phyloP scores from a whole-genome alignment of 192 early-diverging fungal species.

The Podila horticola region DNA sequence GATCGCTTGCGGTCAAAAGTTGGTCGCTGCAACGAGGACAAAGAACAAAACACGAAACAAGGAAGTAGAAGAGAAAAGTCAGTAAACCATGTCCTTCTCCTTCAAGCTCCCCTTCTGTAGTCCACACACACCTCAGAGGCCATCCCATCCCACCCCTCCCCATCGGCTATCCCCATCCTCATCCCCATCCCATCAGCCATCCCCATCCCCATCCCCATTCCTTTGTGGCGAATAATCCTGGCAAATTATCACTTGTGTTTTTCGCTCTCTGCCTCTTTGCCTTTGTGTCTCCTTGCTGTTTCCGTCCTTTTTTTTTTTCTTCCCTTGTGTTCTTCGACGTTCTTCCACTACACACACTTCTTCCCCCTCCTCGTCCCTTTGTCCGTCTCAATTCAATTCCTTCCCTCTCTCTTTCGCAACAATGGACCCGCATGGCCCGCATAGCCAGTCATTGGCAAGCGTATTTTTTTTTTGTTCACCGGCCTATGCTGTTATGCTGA shows the following conservation, averaged over 20 bases:
- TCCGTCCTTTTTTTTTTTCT: not conserved
- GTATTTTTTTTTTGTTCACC: conserved; percentile 2
- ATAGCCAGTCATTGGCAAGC: conserved; percentile 26
- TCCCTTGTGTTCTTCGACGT: not conserved
- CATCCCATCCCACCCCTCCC: too few species aligned
- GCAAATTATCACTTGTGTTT: not conserved
- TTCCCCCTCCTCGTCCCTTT: not conserved
- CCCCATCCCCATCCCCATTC: not conserved
- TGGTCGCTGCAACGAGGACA: too few species aligned
- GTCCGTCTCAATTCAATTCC: too few species aligned
- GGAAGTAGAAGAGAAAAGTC: too few species aligned
- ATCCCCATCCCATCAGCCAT: too few species aligned
- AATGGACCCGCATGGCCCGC: not conserved
- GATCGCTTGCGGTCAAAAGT: too few species aligned
- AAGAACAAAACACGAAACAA: too few species aligned
- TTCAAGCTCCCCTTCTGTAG: too few species aligned
- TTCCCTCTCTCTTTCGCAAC: too few species aligned
- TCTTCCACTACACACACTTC: not conserved
- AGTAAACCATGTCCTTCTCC: too few species aligned
- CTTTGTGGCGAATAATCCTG: not conserved
- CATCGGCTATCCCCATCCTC: too few species aligned
- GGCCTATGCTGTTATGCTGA: not conserved
- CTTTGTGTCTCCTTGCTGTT: not conserved
- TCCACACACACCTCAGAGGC: too few species aligned
- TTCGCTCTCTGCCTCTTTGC: not conserved